Evolutionary conservation across 257 asterid genomes (phyloP).

Genomic region (Pogostemon cablin): DNA sequence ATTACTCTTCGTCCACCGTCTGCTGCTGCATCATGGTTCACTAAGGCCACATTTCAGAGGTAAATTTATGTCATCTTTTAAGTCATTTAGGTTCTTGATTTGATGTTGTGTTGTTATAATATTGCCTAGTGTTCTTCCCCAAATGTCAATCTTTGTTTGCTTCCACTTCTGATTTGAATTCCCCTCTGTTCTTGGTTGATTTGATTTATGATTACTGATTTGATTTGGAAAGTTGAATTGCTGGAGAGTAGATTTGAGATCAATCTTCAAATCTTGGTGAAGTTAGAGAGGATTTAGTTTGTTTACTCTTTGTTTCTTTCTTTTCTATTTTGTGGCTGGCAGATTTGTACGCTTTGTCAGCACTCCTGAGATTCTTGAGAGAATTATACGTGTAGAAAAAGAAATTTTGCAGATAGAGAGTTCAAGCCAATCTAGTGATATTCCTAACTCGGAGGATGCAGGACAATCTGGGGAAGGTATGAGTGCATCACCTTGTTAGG

Average conservation of each 20-base stretch:
- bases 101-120: not conserved
- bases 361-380: conserved; percentile 87
- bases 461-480: conserved; percentile 51
- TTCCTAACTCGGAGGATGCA: conserved; percentile 38
- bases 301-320: conserved; percentile 1
- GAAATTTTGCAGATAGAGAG: conserved; percentile 81
- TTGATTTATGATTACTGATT: not conserved
- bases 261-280: conserved; percentile 17
- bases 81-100: not conserved
- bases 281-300: not conserved
- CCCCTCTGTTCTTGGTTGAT: conserved; percentile 23
- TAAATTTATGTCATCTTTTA: conserved; percentile 23
- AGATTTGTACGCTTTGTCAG: conserved; percentile 87
- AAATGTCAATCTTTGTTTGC: conserved; percentile 1
- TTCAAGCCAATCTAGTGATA: conserved; percentile 59
- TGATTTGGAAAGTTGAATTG: not conserved
- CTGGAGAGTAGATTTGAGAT: conserved; percentile 24
- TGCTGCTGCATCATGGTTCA: conserved; percentile 70
- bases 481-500: not conserved
- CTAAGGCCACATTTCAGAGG: conserved; percentile 84
- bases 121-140: not conserved
- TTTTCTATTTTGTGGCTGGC: conserved; percentile 38
- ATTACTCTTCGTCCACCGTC: conserved; percentile 67
- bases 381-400: conserved; percentile 62
- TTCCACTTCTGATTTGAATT: not conserved